These are phyloP conservation scores for Alternaria triticimaculans DNA, from an alignment of 2,329 filamentous ascomycete genomes.

Conservation along the genomic window DNA sequence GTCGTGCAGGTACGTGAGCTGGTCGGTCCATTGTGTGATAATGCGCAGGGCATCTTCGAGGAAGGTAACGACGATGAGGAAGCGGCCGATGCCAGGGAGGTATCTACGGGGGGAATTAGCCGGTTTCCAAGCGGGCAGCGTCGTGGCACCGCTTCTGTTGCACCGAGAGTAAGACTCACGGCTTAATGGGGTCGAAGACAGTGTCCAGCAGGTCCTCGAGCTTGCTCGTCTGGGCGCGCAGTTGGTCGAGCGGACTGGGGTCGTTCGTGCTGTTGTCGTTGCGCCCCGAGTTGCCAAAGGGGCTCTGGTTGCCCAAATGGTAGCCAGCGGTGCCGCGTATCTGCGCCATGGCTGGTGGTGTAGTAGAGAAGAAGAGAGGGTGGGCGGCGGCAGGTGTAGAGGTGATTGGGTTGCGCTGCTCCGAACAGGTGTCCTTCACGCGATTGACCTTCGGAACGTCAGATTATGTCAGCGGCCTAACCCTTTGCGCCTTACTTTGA, in stretches of 20 bases:
- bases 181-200: constrained; percentile 88
- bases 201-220: constrained; percentile 93
- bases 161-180: constrained; percentile 67
- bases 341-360: constrained; percentile 58
- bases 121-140: neutral
- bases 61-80: constrained; percentile 98
- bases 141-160: neutral
- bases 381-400: constrained; percentile 31
- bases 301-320: constrained; percentile 77
- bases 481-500: constrained; percentile 10
- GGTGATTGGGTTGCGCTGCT: constrained; percentile 34
- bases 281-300: constrained; percentile 69
- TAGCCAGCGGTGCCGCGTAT: constrained; percentile 75
- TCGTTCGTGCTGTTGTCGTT: constrained; percentile 67
- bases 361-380: constrained; percentile 24
- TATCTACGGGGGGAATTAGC: constrained; percentile 66
- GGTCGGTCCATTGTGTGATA: constrained; percentile 95
- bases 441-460: constrained; percentile 13
- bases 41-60: constrained; percentile 96
- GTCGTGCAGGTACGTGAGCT: constrained; percentile 89
- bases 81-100: constrained; percentile 92
- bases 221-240: constrained; percentile 96
- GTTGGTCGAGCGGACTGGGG: constrained; percentile 81
- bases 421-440: constrained; percentile 28
- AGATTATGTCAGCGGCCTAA: constrained; percentile 27